A percentile compares a stretch with the other conserved stretches of the same genome.
These are phyloP conservation scores for Vararia minispora DNA, from an alignment of 768 basidiomycete genomes.

Conservation along the genomic window DNA sequence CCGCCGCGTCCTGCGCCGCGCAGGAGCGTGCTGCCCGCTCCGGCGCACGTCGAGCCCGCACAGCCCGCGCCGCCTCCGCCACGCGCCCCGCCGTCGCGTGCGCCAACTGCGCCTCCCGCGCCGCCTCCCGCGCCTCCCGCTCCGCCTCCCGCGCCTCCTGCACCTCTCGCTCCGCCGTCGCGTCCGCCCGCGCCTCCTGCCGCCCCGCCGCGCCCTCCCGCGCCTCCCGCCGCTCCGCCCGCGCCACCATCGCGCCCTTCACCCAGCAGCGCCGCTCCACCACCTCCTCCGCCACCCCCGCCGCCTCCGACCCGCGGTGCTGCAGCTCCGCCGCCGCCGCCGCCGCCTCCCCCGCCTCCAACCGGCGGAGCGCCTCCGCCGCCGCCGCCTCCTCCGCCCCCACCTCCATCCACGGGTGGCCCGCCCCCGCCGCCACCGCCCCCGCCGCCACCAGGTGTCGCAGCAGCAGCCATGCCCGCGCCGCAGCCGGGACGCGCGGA, in stretches of 20 bases:
- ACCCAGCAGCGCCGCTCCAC: conserved; percentile 15
- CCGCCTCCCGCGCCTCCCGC: conserved; percentile 23
- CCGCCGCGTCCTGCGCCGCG: conserved; percentile 29
- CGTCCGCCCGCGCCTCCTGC: conserved; percentile 28
- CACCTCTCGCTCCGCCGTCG: conserved; percentile 26
- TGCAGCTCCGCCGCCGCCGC: conserved; percentile 18
- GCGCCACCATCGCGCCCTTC: conserved; percentile 19
- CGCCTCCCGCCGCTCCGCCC: conserved; percentile 19
- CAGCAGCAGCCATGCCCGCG: conserved; percentile 28
- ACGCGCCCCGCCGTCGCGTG: conserved; percentile 15
- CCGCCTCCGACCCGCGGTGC: conserved; percentile 16
- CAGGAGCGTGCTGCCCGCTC: conserved; percentile 15
- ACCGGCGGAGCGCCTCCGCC: conserved; percentile 19
- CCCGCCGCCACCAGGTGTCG: conserved; percentile 26
- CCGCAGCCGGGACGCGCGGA: conserved; percentile 51
- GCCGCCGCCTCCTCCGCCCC: conserved; percentile 34
- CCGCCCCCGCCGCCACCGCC: conserved; percentile 32
- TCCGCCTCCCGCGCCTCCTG: conserved; percentile 19
- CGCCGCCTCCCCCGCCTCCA: conserved; percentile 19
- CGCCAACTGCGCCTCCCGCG: conserved; percentile 22
- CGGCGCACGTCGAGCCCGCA: conserved; percentile 23
- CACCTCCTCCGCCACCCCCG: conserved; percentile 25
- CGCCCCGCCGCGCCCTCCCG: conserved; percentile 18
- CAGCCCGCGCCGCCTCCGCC: conserved; percentile 19
- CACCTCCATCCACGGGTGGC: conserved; percentile 18